These are phyloP conservation scores for Strobilomyces echinocephalus DNA, from an alignment of 768 basidiomycete genomes.

Conservation along the genomic window DNA sequence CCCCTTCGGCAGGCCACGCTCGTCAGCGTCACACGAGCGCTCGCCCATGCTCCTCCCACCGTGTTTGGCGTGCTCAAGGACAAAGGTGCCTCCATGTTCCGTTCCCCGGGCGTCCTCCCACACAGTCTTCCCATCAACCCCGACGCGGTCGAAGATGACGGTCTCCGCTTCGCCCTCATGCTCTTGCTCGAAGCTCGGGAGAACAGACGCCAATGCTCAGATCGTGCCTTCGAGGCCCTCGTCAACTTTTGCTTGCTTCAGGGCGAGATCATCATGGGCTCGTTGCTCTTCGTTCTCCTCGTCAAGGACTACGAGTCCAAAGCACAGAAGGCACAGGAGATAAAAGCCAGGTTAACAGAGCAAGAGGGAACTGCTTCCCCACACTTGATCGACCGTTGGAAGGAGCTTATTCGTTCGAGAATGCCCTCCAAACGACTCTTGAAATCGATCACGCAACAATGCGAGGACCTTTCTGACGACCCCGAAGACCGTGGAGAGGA, in stretches of 20 bases:
- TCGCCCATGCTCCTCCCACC: constrained; percentile 23
- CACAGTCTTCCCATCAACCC: constrained; percentile 29
- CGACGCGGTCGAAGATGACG: constrained; percentile 34
- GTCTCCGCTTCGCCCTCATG: constrained; percentile 47
- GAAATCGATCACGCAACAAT: constrained; percentile 28
- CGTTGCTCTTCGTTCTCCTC: constrained; percentile 60
- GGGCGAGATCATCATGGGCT: constrained; percentile 75
- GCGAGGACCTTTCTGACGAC: constrained; percentile 30
- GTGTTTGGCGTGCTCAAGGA: constrained; percentile 16
- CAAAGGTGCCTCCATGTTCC: constrained; percentile 16
- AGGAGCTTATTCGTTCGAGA: constrained; percentile 7
- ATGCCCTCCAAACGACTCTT: constrained; percentile 31
- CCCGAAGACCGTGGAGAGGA: constrained; percentile 30
- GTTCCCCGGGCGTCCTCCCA: constrained; percentile 11
- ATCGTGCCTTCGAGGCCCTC: constrained; percentile 57
- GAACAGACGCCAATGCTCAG: constrained; percentile 50
- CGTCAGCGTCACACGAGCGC: constrained; percentile 32
- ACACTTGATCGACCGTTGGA: constrained; percentile 18
- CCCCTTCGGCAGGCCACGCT: constrained; percentile 47
- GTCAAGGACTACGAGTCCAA: constrained; percentile 58
- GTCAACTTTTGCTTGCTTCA: constrained; percentile 66
- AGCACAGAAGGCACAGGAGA: constrained; percentile 26
- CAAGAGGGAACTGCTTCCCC: constrained; percentile 18
- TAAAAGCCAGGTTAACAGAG: constrained; percentile 18
- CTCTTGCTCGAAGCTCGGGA: constrained; percentile 52